A percentile compares a stretch with the other conserved stretches of the same genome.
phyloP scores from a whole-genome alignment of 2,329 filamentous ascomycete genomes.

The Diaporthe longicolla region DNA sequence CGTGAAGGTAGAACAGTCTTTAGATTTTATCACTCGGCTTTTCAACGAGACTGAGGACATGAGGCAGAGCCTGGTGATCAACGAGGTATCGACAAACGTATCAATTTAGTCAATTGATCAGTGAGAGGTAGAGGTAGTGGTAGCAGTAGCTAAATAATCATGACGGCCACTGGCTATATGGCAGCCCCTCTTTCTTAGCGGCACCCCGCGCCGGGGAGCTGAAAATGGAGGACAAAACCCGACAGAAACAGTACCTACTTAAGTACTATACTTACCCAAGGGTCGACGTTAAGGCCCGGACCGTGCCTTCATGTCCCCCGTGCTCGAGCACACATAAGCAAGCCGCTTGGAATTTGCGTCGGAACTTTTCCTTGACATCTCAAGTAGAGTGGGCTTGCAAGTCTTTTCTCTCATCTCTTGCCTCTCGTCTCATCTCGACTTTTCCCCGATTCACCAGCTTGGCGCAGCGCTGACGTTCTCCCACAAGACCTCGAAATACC shows the following conservation, averaged over 20 bases:
- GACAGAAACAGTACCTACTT: background rate
- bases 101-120: background rate
- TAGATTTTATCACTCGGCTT: background rate
- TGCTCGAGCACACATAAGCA: constrained; percentile 1
- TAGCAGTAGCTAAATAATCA: background rate
- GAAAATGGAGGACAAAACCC: constrained; percentile 17
- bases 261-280: background rate
- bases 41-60: background rate
- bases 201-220: constrained; percentile 30
- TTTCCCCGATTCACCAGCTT: background rate
- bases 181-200: constrained; percentile 36
- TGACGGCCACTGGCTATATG: background rate
- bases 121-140: background rate
- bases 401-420: background rate
- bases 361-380: constrained; percentile 20
- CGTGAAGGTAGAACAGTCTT: background rate
- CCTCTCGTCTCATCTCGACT: background rate
- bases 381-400: background rate
- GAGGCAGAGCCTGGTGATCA: background rate
- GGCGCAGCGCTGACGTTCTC: background rate
- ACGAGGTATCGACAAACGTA: background rate
- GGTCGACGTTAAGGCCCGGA: constrained; percentile 18
- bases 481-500: background rate
- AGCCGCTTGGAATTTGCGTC: constrained; percentile 6
- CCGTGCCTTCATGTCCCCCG: constrained; percentile 14